Base-by-base conservation (phyloP, 2,329 filamentous ascomycete species). In the Pseudogymnoascus sp. region DNA sequence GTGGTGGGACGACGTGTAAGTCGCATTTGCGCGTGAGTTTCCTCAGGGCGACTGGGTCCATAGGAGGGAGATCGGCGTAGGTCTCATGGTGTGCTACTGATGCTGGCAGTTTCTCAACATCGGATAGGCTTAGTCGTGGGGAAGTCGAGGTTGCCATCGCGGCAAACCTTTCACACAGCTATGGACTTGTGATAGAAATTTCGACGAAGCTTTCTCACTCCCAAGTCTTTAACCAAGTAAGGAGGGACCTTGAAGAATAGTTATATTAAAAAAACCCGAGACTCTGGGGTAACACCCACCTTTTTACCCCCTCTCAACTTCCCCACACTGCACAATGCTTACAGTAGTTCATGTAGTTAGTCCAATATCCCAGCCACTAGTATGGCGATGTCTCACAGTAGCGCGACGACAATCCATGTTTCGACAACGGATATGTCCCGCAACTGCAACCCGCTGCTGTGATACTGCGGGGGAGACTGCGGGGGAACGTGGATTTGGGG, bases 21-120 rank as follows among this genome's bases (percentile, higher is more conserved):
- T 71, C 68, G 14, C 66, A 59, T 37, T 70, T 71, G 16, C 62
- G 28, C 8, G 67, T 52, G 28, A 69, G 64, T 14, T 41, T 62
- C 38, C 63, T 69, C 60, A 65, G 61, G 16, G 62, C 64, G 5
- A 35, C 63, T 9, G 61, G 63, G 35, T 65, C 63, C 38, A 65
- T 63, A 1, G 58, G 58, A 38, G 58, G 58, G 25, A 60, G 58
- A 16, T 25, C 25, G 14, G 33, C 18, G 25, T 60, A 38, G 14
- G 5, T 14, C 23, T 23, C 58, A 60, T 60, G 23, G 18, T 25
- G 33, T 11, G 35, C 9, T n/a, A 11, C 9, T 23, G 18, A 16
- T 9, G n/a, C 37, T 37, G 16, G 9, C 37, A 40, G 5, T 6
- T 60, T 60, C 12, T 60, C 58, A 5, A 38, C 58, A 28, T 60